Percentiles rank a stretch among this genome's conserved stretches.
These are phyloP conservation scores for Leccinum pallidistipes DNA, from an alignment of 1,284 basidiomycete species.

Conservation along the genomic window DNA sequence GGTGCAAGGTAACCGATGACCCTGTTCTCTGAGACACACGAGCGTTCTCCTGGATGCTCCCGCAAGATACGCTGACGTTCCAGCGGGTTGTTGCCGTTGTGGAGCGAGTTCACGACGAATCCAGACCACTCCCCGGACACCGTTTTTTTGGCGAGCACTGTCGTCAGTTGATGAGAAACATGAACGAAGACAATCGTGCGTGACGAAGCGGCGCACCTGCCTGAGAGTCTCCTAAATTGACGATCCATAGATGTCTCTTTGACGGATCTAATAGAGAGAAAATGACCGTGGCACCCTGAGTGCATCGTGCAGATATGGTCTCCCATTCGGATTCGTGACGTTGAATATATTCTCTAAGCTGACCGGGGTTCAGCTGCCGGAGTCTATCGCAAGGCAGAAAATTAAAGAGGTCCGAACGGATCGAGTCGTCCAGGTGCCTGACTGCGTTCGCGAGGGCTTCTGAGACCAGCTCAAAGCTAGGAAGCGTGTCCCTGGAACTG, in stretches of 20 bases:
- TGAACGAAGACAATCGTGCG: not conserved
- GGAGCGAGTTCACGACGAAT: constrained; percentile 48
- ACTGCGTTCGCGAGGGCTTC: constrained; percentile 43
- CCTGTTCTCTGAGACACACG: constrained; percentile 50
- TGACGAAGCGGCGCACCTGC: constrained; percentile 45
- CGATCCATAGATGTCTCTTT: constrained; percentile 57
- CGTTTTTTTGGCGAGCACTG: constrained; percentile 50
- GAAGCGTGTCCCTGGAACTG: constrained; percentile 30
- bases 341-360: constrained; percentile 29
- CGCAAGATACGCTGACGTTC: constrained; percentile 49
- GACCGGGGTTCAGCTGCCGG: constrained; percentile 24
- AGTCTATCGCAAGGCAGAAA: constrained; percentile 43
- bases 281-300: constrained; percentile 63
- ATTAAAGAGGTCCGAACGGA: constrained; percentile 45
- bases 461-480: constrained; percentile 41
- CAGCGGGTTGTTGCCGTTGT: constrained; percentile 51
- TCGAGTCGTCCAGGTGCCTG: constrained; percentile 42
- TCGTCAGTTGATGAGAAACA: constrained; percentile 13
- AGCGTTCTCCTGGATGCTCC: constrained; percentile 56
- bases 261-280: constrained; percentile 54
- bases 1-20: constrained; percentile 66
- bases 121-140: constrained; percentile 43
- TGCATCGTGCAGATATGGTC: constrained; percentile 43
- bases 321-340: constrained; percentile 30
- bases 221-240: constrained; percentile 65